Evolutionary conservation across 1,284 basidiomycete species (phyloP), one percentile per base, ranked within the genome.

Genomic region (Cryptococcus sp.): DNA sequence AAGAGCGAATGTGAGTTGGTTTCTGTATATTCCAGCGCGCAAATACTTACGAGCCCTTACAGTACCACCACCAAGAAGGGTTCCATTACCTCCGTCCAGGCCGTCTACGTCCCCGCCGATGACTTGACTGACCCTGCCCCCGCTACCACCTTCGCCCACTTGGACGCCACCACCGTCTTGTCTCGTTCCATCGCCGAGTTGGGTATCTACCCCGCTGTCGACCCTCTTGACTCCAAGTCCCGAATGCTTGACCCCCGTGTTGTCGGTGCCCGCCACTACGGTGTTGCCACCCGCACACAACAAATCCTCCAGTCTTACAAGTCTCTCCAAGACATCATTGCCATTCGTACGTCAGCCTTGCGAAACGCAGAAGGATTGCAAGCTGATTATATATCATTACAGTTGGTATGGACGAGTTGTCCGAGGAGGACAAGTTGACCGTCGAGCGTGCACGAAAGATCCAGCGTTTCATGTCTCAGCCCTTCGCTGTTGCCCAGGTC

Each of bases 231-330:
- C 83, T 98, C 95, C 68, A 97, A 98, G 83, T 97, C 94, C 15
- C 93, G 95, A 83, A 98, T 98, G 93, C 85, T 99, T 71, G 95
- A 99, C 84, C 95, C 95, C 73, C 92, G 94, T 86, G 91, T 99
- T 69, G 93, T 93, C 77, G 84, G 90, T 80, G 71, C 84, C 75
- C 91, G 95, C 81, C 95, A 98, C 84, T 98, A 99, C 83, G 85
- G 91, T 55, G 87, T 95, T 70, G 94, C 95, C 61, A 95, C 93
- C 61, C 88, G 90, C 62, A 91, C 93, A 66, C 95, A 98, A 84
- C 94, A 96, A 85, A 93, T 97, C 76, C 90, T 99, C 69, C 95
- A 99, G 84, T 91, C 95, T 81, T 98, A 99, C 89, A 98, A 98
- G 85, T 96, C 93, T 59, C 88, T 99, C 75, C 95, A 99, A 84